These are phyloP conservation scores for Musa beccarii DNA, from an alignment of 176 grass and related monocot genomes.

Conservation along the genomic window DNA sequence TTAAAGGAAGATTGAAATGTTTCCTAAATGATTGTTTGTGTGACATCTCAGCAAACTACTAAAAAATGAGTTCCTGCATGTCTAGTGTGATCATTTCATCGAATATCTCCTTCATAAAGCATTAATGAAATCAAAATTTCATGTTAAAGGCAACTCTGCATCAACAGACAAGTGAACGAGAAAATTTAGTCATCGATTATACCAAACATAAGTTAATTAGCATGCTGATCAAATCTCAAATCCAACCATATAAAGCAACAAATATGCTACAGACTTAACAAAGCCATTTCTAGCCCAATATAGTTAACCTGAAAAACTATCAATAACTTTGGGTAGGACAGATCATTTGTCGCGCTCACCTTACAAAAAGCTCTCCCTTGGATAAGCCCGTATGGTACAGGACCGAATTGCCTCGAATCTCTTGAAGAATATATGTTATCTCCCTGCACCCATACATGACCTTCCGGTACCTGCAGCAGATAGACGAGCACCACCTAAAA, in stretches of 20 bases:
- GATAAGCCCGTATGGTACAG: constrained; percentile 64
- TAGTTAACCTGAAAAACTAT: background rate
- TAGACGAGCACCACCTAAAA: background rate
- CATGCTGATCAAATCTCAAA: background rate
- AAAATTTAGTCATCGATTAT: background rate
- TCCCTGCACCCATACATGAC: constrained; percentile 86
- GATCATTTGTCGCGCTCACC: constrained; percentile 27
- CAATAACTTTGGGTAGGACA: background rate
- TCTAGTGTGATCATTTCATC: background rate
- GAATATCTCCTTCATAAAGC: background rate
- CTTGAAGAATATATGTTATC: constrained; percentile 62
- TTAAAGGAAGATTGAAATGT: background rate
- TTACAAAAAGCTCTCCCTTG: constrained; percentile 53
- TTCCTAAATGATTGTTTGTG: background rate
- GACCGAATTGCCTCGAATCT: constrained; percentile 75
- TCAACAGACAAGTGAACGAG: background rate
- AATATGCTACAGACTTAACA: background rate
- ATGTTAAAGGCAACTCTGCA: background rate
- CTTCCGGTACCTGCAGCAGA: constrained; percentile 57
- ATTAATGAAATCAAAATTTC: background rate
- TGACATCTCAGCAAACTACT: background rate
- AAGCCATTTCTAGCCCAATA: no score
- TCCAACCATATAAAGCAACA: background rate
- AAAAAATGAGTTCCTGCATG: background rate
- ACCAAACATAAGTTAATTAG: background rate